Base-by-base conservation (phyloP, 2,329 filamentous ascomycete genomes). In the Fusarium tricinctum region DNA sequence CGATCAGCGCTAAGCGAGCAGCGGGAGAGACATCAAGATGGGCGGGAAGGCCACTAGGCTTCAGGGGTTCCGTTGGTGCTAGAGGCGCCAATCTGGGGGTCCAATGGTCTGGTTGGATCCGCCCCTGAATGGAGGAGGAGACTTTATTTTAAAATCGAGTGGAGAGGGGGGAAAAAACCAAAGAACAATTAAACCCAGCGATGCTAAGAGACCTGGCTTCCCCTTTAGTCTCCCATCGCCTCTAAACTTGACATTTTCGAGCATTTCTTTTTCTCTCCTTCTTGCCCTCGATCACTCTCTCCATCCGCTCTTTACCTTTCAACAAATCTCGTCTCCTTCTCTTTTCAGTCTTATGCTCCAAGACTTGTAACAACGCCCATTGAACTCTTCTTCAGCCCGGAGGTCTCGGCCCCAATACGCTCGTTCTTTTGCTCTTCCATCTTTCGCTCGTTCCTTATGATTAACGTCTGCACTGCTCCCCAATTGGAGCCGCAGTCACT, bases 71-170 rank as follows among this genome's bases (percentile, higher is more conserved):
- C 53, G 69, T 62, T 33, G 58, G 68, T 74, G 68, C 72, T 72
- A 69, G 63, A 61, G 70, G 64, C 74, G 74, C 69, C 73, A 75
- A 76, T 76, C 74, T 75, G 73, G 74, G 73, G 73, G 71, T 67
- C 64, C 54, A 54, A 54, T 58, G 60, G 61, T 57, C 65, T 72
- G 68, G 61, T 64, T 72, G 70, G 72, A 74, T 72, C 67, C 67
- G 70, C 72, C 72, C 72, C 72, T 74, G 72, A 74, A 71, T 60
- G 64, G 70, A 48, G 38, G 66, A 69, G 60, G 66, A 71, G 57
- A 61, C 70, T 72, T 69, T 72, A 71, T 73, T 73, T 70, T 70
- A 70, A 70, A 70, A 70, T 72, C 63, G 67, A 64, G 55, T 72
- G 67, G 67, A 64, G 55, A 63, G 63, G 54, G 56, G 60, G 46